Evolutionary conservation across 2,329 filamentous ascomycete genomes (phyloP).

Genomic region (Botrytis galanthina): DNA sequence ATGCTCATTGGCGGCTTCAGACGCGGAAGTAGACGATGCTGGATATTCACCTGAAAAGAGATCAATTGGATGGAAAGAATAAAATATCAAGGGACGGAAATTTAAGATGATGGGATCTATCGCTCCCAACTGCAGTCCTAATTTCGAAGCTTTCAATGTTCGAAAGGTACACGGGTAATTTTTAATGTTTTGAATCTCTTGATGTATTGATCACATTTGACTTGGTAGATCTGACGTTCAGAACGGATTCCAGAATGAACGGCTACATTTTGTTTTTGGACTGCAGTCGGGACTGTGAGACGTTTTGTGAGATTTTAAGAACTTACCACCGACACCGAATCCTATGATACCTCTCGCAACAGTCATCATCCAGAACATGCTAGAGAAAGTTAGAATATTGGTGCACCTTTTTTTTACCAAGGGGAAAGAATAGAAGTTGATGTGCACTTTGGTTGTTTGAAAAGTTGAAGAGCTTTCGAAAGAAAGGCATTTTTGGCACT

Average conservation of each 20-base stretch:
- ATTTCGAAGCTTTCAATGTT: background rate
- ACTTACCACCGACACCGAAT: slow-evolving; percentile 45
- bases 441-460: background rate
- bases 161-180: background rate
- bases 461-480: background rate
- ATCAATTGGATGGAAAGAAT: background rate
- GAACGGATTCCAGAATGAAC: background rate
- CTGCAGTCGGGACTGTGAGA: background rate
- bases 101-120: background rate
- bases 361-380: slow-evolving; percentile 55
- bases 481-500: background rate
- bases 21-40: slow-evolving; percentile 46
- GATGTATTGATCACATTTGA: background rate
- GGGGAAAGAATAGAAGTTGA: background rate
- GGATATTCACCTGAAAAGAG: slow-evolving; percentile 45
- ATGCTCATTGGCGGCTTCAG: slow-evolving; percentile 49
- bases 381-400: background rate
- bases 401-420: background rate
- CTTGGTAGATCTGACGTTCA: background rate
- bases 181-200: background rate
- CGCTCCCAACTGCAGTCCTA: background rate
- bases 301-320: background rate
- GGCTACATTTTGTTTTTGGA: background rate
- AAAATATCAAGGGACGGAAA: background rate
- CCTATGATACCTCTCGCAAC: slow-evolving; percentile 49